These are phyloP conservation scores for Sugiyamaella marilandica DNA, from an alignment of 805 yeast species.

Conservation along the genomic window DNA sequence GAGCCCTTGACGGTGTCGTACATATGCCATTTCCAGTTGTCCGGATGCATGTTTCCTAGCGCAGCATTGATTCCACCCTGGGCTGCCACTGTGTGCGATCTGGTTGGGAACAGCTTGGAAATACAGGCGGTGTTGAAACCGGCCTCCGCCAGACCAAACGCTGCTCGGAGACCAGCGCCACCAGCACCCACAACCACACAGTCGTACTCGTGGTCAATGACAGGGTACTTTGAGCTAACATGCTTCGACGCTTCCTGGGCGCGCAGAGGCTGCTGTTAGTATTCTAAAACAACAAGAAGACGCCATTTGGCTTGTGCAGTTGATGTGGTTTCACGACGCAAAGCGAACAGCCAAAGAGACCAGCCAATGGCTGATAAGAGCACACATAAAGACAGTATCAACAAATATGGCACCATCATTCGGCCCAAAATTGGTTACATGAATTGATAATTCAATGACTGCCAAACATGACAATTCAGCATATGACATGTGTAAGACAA, in stretches of 20 bases:
- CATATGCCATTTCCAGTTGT: constrained; percentile 99
- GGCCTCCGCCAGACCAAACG: constrained; percentile 94
- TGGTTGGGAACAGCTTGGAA: constrained; percentile 93
- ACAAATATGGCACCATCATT: no score
- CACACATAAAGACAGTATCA: no score
- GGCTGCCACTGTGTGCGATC: constrained; percentile 98
- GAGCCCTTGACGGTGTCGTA: constrained; percentile 99
- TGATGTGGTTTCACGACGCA: no score
- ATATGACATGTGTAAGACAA: no score
- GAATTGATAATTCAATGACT: no score
- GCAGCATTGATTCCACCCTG: constrained; percentile 99
- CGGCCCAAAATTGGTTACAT: no score
- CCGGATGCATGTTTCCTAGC: constrained; percentile 95
- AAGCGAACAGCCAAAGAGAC: no score
- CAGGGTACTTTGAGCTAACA: constrained; percentile 71
- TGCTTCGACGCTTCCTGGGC: constrained; percentile 48
- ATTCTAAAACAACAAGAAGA: background rate
- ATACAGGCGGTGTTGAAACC: constrained; percentile 98
- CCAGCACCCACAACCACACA: constrained; percentile 98
- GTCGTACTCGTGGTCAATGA: constrained; percentile 96
- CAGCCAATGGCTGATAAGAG: no score
- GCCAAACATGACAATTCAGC: no score
- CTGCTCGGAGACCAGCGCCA: constrained; percentile 98
- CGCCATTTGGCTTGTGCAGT: no score
- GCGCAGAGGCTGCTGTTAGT: constrained; percentile 29